Evolutionary conservation across 768 basidiomycete genomes (phyloP).

Genomic region (Tricholoma bakamatsutake): DNA sequence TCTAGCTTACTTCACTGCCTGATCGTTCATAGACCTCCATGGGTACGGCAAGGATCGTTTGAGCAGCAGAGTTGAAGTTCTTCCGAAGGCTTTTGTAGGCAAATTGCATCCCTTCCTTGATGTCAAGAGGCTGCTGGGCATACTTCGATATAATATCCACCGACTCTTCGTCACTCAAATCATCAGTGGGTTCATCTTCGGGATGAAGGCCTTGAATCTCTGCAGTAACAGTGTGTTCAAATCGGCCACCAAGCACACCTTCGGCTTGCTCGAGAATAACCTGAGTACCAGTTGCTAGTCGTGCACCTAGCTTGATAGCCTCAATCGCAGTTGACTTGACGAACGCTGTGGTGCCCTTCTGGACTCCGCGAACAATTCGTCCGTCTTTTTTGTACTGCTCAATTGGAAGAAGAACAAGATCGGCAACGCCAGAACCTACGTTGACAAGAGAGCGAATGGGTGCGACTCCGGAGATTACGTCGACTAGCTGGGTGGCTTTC

Average conservation of each 20-base stretch:
- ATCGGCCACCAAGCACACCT: constrained; percentile 77
- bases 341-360: constrained; percentile 90
- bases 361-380: constrained; percentile 84
- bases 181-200: constrained; percentile 29
- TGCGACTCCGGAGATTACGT: constrained; percentile 93
- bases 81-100: constrained; percentile 86
- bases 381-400: constrained; percentile 98
- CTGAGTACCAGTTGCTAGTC: constrained; percentile 93
- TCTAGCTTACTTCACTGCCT: constrained; percentile 69
- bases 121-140: constrained; percentile 81
- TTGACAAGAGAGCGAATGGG: constrained; percentile 97
- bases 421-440: constrained; percentile 94
- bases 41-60: constrained; percentile 96
- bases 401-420: constrained; percentile 91
- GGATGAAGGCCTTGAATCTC: constrained; percentile 50
- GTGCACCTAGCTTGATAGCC: constrained; percentile 90
- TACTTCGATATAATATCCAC: constrained; percentile 80
- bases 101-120: constrained; percentile 82
- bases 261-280: constrained; percentile 97
- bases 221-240: constrained; percentile 56
- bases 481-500: constrained; percentile 95
- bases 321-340: constrained; percentile 93
- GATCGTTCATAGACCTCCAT: constrained; percentile 99
- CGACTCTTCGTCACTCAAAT: constrained; percentile 35
- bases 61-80: constrained; percentile 91